Evolutionary conservation across 2,329 filamentous ascomycete genomes (phyloP).

Genomic region (Fusarium sp.): DNA sequence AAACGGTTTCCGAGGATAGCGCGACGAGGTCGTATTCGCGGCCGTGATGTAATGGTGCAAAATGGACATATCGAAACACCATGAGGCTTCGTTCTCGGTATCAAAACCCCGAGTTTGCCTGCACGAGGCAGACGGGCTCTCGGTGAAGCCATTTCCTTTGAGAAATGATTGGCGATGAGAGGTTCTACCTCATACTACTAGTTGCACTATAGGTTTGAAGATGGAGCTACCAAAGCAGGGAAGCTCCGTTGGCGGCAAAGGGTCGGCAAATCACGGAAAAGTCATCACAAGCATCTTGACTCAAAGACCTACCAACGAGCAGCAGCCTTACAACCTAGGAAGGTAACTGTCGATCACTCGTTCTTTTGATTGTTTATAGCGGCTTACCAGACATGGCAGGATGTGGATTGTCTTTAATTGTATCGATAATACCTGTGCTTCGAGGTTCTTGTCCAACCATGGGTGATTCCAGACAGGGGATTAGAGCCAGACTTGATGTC

Average conservation of each 20-base stretch:
- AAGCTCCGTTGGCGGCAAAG: constrained; percentile 38
- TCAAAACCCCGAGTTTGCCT: constrained; percentile 41
- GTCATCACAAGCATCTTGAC: constrained; percentile 1
- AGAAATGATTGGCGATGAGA: constrained; percentile 32
- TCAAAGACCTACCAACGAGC: constrained; percentile 5
- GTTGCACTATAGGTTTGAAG: constrained; percentile 9
- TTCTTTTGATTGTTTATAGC: neutral
- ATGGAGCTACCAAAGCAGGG: constrained; percentile 24
- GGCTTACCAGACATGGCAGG: neutral
- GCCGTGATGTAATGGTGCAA: constrained; percentile 42
- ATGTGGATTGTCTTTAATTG: neutral
- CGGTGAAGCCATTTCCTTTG: constrained; percentile 43
- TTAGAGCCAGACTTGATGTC: neutral
- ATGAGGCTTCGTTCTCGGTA: constrained; percentile 20
- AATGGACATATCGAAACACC: constrained; percentile 43
- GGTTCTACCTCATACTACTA: constrained; percentile 2
- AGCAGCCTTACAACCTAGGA: constrained; percentile 10
- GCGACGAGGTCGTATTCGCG: constrained; percentile 35
- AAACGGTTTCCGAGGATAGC: constrained; percentile 40
- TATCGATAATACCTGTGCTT: neutral
- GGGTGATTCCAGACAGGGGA: neutral
- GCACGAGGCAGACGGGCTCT: constrained; percentile 41
- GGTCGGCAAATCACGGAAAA: constrained; percentile 41
- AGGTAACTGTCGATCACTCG: constrained; percentile 16
- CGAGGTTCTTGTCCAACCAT: neutral